A percentile compares a stretch with the other conserved stretches of the same genome.
These are phyloP conservation scores for Thuja plicata DNA, from an alignment of 83 land plant genomes.

Conservation along the genomic window DNA sequence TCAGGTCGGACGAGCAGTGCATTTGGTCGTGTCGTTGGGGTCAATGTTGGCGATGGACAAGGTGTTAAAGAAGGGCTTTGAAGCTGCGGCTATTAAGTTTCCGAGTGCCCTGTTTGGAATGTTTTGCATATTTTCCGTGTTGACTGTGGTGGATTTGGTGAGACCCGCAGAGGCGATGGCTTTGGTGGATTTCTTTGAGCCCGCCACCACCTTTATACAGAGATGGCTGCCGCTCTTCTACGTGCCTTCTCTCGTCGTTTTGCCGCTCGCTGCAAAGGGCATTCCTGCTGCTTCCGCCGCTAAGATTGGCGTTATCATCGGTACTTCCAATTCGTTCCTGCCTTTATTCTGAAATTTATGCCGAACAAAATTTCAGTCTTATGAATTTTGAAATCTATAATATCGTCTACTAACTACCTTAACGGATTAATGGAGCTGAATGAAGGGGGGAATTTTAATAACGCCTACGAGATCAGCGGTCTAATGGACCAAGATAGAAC, in stretches of 20 bases:
- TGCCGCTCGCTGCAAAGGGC: conserved; percentile 89
- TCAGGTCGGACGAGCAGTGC: conserved; percentile 64
- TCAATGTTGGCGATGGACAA: conserved; percentile 75
- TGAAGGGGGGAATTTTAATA: no score
- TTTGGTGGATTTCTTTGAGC: conserved; percentile 75
- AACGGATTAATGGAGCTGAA: no score
- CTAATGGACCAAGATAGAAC: no score
- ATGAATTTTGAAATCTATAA: neutral
- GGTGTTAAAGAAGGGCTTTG: conserved; percentile 62
- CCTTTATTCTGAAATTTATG: neutral
- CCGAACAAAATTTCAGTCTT: no score
- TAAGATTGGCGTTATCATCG: conserved; percentile 75
- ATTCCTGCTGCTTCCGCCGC: conserved; percentile 93
- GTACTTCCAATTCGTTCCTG: conserved; percentile 21
- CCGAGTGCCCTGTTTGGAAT: conserved; percentile 98
- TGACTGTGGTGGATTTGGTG: conserved; percentile 50
- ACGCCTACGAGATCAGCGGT: no score
- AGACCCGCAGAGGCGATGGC: conserved; percentile 52
- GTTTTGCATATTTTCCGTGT: conserved; percentile 80
- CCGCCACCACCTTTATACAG: conserved; percentile 88
- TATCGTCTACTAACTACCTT: neutral
- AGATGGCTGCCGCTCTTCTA: conserved; percentile 97
- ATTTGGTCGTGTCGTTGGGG: conserved; percentile 81
- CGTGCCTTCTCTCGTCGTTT: conserved; percentile 93
- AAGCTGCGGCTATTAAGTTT: conserved; percentile 75